Base-by-base conservation (phyloP, 352 stramenopile species). In the Globisporangium middletonii region DNA sequence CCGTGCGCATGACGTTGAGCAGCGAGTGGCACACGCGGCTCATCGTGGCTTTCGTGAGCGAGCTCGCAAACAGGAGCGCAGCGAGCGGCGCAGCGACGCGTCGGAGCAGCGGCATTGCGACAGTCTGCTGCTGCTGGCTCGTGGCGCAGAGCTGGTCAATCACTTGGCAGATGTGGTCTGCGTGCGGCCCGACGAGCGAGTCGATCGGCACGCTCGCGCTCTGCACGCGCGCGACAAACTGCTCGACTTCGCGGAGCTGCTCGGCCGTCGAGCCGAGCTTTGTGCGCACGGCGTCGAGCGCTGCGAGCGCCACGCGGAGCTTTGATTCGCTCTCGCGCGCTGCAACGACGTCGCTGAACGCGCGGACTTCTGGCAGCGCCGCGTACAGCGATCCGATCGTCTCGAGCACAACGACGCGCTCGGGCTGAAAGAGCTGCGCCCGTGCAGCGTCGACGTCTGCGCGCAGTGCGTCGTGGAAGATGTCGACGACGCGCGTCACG, bases 21-120 rank as follows among this genome's bases (percentile, higher is more conserved):
- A 92, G 64, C 28, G 83, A 77, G 61, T 89, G 83, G 55, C 83
- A 92, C 33, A 92, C 51, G 23, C 63, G 55, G 30, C 73, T 76
- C 68, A 87, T 86, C 5, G 72, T 60, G 33, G 70, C 58, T 71
- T 88, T 91, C 16, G 75, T 83, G 51, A 89, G 55, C 8, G 63
- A 72, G 16, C 72, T 62, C 1, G 62, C 61, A 28, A 74, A 55
- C 3, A 89, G 50, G 26, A 89, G 53, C 5, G 64, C 71, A 2
- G 71, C 67, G 23, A 85, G 64, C 7, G 67, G 67, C 8, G 62
- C 64, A n/a, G 73, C 70, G 53, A 66, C 84, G 11, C 64, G 65
- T 28, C 63, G 65, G 43, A 90, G 57, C 23, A 88, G 54, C 19
- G 75, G 67, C 48, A 75, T 65, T 3, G 58, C 56, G 23, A 60